Percentiles rank a stretch among this genome's conserved stretches.
These are phyloP conservation scores for Aureobasidium sp. DNA, from an alignment of 2,329 filamentous ascomycete genomes.

Conservation along the genomic window DNA sequence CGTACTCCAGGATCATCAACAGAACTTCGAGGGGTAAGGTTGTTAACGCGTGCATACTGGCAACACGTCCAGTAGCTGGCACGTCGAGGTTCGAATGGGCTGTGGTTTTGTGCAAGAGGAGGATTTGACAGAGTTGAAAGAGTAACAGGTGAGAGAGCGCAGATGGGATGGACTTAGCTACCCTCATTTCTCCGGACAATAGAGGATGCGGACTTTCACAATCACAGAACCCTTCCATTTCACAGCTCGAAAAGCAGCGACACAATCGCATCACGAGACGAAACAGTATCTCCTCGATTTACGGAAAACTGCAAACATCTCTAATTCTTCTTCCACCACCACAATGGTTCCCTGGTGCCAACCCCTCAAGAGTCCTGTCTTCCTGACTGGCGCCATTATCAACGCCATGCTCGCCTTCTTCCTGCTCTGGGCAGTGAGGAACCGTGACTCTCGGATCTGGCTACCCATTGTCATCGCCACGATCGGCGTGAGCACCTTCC, in stretches of 20 bases:
- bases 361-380: not conserved
- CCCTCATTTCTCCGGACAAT: too few species aligned
- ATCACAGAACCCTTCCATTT: not conserved
- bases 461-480: not conserved
- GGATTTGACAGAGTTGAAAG: too few species aligned
- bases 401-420: not conserved
- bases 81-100: too few species aligned
- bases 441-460: not conserved
- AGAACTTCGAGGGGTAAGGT: not conserved
- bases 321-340: not conserved
- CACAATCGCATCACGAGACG: not conserved
- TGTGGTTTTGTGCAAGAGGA: not conserved
- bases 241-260: not conserved
- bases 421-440: not conserved
- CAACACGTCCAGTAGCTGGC: too few species aligned
- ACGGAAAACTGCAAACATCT: not conserved
- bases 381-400: not conserved
- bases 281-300: not conserved
- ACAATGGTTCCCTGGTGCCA: not conserved
- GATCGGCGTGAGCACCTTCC: not conserved
- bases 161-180: too few species aligned
- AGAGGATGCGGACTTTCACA: too few species aligned
- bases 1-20: not conserved
- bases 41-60: not conserved
- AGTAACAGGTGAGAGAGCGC: too few species aligned